These are phyloP conservation scores for Cetraspora pellucida DNA, from an alignment of 192 early-diverging fungal species.

Conservation along the genomic window DNA sequence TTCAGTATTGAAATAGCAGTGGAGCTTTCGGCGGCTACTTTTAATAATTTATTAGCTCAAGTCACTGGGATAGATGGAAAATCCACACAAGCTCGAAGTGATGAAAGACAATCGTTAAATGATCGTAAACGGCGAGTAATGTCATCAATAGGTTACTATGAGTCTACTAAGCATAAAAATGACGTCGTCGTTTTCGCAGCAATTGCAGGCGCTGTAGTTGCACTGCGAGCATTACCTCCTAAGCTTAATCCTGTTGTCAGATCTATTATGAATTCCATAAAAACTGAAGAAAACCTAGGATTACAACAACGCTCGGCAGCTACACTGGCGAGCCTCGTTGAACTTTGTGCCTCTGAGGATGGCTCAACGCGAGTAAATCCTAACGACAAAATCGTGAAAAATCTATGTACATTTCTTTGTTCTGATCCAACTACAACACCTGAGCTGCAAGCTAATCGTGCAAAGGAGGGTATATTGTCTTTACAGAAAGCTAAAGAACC, in stretches of 20 bases:
- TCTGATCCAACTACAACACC: slow-evolving; percentile 76
- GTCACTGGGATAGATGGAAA: slow-evolving; percentile 43
- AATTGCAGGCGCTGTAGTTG: slow-evolving; percentile 79
- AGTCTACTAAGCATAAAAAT: slow-evolving; percentile 61
- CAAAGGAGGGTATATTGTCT: slow-evolving; percentile 51
- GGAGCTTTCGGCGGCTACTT: slow-evolving; percentile 48
- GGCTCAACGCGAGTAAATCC: slow-evolving; percentile 51
- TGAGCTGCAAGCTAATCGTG: slow-evolving; percentile 55
- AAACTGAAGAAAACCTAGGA: slow-evolving; percentile 65
- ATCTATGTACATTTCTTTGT: slow-evolving; percentile 83
- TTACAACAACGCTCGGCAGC: slow-evolving; percentile 58
- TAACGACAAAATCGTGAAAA: slow-evolving; percentile 87
- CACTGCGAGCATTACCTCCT: slow-evolving; percentile 72
- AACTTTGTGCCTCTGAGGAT: slow-evolving; percentile 49
- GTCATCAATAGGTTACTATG: slow-evolving; percentile 65
- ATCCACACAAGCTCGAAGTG: slow-evolving; percentile 29
- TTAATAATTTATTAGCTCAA: slow-evolving; percentile 47
- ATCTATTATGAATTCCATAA: slow-evolving; percentile 72
- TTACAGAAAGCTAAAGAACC: slow-evolving; percentile 54
- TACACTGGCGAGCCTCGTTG: slow-evolving; percentile 54
- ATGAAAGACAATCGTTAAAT: slow-evolving; percentile 37
- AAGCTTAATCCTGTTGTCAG: slow-evolving; percentile 87
- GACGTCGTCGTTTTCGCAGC: slow-evolving; percentile 73
- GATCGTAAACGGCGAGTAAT: slow-evolving; percentile 68
- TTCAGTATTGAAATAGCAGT: slow-evolving; percentile 65